Evolutionary conservation across 2,329 filamentous ascomycete species (phyloP).

Genomic region (Fusarium napiforme): DNA sequence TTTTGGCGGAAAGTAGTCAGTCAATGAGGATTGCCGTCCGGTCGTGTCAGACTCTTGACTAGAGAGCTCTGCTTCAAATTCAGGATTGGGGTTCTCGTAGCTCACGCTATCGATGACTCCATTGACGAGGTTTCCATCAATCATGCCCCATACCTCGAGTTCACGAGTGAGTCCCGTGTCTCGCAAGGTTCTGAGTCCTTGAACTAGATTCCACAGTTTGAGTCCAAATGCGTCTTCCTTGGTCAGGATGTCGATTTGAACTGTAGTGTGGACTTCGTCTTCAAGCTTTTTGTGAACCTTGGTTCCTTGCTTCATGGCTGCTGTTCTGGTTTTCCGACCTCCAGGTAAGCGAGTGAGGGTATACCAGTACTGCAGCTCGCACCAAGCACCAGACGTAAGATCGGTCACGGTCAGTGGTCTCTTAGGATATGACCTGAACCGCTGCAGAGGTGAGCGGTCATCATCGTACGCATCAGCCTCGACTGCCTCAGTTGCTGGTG

Average conservation of each 20-base stretch:
- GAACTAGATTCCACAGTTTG: conserved; percentile 89
- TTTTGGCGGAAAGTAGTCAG: conserved; percentile 53
- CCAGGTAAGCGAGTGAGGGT: conserved; percentile 76
- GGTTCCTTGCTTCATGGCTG: conserved; percentile 85
- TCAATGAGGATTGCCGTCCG: conserved; percentile 53
- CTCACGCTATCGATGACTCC: conserved; percentile 91
- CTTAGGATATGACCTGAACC: conserved; percentile 80
- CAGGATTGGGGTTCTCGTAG: conserved; percentile 77
- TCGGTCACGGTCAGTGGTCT: conserved; percentile 90
- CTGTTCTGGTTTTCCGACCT: conserved; percentile 79
- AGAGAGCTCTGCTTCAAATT: conserved; percentile 70
- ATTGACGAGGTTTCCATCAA: conserved; percentile 85
- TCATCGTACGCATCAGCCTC: conserved; percentile 45
- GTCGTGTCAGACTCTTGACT: conserved; percentile 46
- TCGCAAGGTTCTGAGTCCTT: conserved; percentile 79
- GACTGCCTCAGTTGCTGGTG: not conserved
- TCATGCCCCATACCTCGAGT: conserved; percentile 84
- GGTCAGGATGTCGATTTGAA: conserved; percentile 76
- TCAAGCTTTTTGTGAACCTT: conserved; percentile 86
- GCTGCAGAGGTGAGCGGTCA: conserved; percentile 71
- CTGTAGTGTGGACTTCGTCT: conserved; percentile 82
- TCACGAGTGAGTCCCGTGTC: conserved; percentile 79
- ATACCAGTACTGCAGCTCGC: conserved; percentile 94
- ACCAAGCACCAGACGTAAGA: conserved; percentile 90
- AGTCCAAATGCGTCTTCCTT: conserved; percentile 87